phyloP scores from a whole-genome alignment of 139 green algal species.

The Asterochloris erici region DNA sequence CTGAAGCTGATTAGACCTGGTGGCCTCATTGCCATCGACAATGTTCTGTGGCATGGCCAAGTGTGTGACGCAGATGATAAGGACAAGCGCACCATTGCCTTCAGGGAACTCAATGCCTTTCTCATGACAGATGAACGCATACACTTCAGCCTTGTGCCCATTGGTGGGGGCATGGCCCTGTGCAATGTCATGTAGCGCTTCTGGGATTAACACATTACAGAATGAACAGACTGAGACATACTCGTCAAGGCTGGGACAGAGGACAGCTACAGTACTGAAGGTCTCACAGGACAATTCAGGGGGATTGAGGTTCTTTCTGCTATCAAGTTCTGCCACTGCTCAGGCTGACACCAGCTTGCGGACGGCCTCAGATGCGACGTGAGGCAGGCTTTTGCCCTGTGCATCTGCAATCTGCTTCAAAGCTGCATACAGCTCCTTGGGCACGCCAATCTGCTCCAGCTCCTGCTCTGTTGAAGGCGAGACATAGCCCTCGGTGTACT shows the following conservation, averaged over 20 bases:
- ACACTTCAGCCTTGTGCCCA: conserved; percentile 62
- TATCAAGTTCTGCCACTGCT: too few species aligned
- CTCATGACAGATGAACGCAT: conserved; percentile 70
- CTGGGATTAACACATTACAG: too few species aligned
- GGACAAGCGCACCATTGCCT: conserved; percentile 58
- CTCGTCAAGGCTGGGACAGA: too few species aligned
- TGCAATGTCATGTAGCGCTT: conserved; percentile 29
- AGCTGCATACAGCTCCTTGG: conserved; percentile 43
- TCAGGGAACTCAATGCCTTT: conserved; percentile 74
- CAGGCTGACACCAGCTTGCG: not conserved
- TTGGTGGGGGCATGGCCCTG: conserved; percentile 85
- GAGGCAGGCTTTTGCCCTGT: conserved; percentile 56
- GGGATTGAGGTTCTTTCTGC: too few species aligned
- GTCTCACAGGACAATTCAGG: too few species aligned
- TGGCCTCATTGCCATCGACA: conserved; percentile 90
- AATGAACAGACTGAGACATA: too few species aligned
- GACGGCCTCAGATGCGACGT: conserved; percentile 50
- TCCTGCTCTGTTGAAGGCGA: conserved; percentile 5
- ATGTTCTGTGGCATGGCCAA: conserved; percentile 77
- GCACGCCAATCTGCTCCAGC: conserved; percentile 38
- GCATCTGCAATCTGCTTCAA: conserved; percentile 46
- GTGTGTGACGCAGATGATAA: conserved; percentile 32
- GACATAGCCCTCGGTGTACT: conserved; percentile 42
- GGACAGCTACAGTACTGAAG: too few species aligned
- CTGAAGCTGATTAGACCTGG: conserved; percentile 80